These are phyloP conservation scores for Fusarium pseudograminearum DNA, from an alignment of 2,329 filamentous ascomycete genomes.

Conservation along the genomic window DNA sequence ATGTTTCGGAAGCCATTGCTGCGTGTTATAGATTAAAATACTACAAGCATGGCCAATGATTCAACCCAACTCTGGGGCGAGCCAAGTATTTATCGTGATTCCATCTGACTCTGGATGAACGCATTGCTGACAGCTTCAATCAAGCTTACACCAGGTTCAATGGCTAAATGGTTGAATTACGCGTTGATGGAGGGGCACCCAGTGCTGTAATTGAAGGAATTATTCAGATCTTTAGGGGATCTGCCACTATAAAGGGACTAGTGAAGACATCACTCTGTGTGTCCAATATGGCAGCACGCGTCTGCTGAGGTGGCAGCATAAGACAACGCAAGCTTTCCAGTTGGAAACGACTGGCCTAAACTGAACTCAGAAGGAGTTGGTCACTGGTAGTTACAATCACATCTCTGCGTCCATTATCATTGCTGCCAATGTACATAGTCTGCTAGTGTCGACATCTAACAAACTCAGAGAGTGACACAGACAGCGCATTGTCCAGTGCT, in stretches of 20 bases:
- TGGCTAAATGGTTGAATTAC: conserved; percentile 9
- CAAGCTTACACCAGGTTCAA: neutral
- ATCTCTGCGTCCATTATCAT: neutral
- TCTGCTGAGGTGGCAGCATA: neutral
- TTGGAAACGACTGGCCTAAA: too few relatives aligned
- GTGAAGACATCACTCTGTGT: neutral
- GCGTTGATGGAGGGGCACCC: neutral
- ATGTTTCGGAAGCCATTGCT: conserved; percentile 17
- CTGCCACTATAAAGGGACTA: neutral
- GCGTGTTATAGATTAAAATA: accelerated
- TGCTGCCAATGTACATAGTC: too few relatives aligned
- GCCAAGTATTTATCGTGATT: neutral
- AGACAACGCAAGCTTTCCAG: accelerated
- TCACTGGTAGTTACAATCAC: neutral
- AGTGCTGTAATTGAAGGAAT: conserved; percentile 14
- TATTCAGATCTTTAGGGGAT: neutral
- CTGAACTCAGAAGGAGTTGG: too few relatives aligned
- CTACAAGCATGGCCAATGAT: accelerated
- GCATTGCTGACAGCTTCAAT: conserved; percentile 14
- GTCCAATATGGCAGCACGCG: neutral
- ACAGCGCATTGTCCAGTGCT: neutral
- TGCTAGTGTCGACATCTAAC: neutral
- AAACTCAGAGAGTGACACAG: neutral
- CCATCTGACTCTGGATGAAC: accelerated
- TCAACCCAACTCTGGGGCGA: accelerated